These are phyloP conservation scores for Carex parvula DNA, from an alignment of 176 grass and related monocot genomes.

Conservation along the genomic window DNA sequence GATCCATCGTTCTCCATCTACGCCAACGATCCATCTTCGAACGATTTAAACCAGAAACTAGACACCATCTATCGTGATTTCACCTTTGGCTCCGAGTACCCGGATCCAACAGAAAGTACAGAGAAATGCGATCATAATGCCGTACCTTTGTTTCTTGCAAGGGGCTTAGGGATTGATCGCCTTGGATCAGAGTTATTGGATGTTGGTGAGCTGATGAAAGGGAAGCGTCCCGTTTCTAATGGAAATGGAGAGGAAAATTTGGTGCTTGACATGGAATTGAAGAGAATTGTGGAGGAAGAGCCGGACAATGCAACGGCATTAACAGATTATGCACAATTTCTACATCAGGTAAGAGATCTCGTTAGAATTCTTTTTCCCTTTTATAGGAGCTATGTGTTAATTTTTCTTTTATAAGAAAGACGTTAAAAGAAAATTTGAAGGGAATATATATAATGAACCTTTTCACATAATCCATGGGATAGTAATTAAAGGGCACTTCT, in stretches of 20 bases:
- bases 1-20: slow-evolving; percentile 70
- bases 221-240: slow-evolving; percentile 19
- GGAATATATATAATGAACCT: background rate
- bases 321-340: slow-evolving; percentile 82
- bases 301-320: slow-evolving; percentile 62
- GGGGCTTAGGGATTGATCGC: slow-evolving; percentile 87
- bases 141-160: slow-evolving; percentile 77
- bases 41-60: slow-evolving; percentile 1
- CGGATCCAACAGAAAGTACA: background rate
- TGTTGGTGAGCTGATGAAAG: slow-evolving; percentile 4
- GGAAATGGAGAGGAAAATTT: slow-evolving; percentile 26
- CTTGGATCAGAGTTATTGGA: slow-evolving; percentile 57
- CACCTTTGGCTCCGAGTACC: background rate
- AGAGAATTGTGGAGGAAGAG: slow-evolving; percentile 78
- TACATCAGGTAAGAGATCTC: slow-evolving; percentile 52
- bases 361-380: background rate
- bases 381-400: background rate
- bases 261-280: slow-evolving; percentile 64
- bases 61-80: background rate
- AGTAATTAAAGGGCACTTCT: background rate
- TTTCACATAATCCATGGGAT: background rate
- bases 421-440: background rate
- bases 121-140: background rate
- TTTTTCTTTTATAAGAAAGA: background rate
- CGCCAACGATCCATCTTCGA: slow-evolving; percentile 14